A percentile compares a stretch with the other conserved stretches of the same genome.
These are phyloP conservation scores for Ganoderma meredithae DNA, from an alignment of 1,284 basidiomycete species.

Conservation along the genomic window DNA sequence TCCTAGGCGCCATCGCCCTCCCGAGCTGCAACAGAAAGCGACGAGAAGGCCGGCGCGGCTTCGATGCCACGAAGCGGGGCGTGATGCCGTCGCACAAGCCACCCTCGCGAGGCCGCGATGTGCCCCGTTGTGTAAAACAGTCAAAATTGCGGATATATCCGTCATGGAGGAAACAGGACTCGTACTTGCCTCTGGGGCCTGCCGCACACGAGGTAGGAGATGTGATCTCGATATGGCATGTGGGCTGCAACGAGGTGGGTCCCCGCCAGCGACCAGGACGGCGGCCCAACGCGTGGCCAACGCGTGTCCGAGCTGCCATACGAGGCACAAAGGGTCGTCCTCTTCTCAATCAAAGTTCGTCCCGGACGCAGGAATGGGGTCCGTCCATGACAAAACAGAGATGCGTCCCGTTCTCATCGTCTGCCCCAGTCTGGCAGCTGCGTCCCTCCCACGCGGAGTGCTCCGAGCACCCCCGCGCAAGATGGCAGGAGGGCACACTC, in stretches of 20 bases:
- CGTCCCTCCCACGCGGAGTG: slow-evolving; percentile 36
- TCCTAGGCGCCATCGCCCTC: slow-evolving; percentile 55
- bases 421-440: slow-evolving; percentile 39
- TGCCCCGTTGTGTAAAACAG: slow-evolving; percentile 36
- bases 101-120: slow-evolving; percentile 27
- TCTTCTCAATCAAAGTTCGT: slow-evolving; percentile 38
- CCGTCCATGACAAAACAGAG: slow-evolving; percentile 40
- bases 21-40: slow-evolving; percentile 39
- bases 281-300: slow-evolving; percentile 67
- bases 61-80: slow-evolving; percentile 44
- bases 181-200: slow-evolving; percentile 37
- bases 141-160: slow-evolving; percentile 47
- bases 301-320: slow-evolving; percentile 65
- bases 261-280: slow-evolving; percentile 34
- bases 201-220: slow-evolving; percentile 48
- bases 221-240: slow-evolving; percentile 60
- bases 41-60: slow-evolving; percentile 28
- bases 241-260: slow-evolving; percentile 57
- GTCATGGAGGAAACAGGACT: slow-evolving; percentile 40
- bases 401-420: slow-evolving; percentile 28
- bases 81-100: slow-evolving; percentile 26
- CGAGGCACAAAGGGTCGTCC: slow-evolving; percentile 57
- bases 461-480: slow-evolving; percentile 24
- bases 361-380: slow-evolving; percentile 37
- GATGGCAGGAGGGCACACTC: slow-evolving; percentile 42